Percentiles rank a stretch among this genome's conserved stretches.
phyloP scores from a whole-genome alignment of 352 stramenopile genomes.

The Phytopythium sindhum region DNA sequence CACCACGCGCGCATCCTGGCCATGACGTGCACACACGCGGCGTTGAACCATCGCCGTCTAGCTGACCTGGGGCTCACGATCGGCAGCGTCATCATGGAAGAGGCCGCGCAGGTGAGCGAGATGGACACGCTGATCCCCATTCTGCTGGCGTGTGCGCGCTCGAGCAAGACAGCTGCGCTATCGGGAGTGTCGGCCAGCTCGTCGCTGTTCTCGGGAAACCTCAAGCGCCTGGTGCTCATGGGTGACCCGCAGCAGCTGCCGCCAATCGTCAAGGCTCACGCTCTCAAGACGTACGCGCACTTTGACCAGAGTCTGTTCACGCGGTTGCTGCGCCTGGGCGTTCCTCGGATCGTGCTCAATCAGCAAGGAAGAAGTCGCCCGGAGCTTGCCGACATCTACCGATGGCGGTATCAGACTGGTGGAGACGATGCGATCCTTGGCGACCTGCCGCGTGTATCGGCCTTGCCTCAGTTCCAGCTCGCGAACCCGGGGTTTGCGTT shows the following conservation, averaged over 20 bases:
- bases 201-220: slow-evolving; percentile 10
- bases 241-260: slow-evolving; percentile 93
- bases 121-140: slow-evolving; percentile 92
- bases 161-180: not conserved
- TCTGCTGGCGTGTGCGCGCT: slow-evolving; percentile 69
- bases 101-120: slow-evolving; percentile 94
- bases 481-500: slow-evolving; percentile 90
- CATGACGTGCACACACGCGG: slow-evolving; percentile 96
- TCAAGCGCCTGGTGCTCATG: slow-evolving; percentile 95
- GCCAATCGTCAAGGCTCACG: slow-evolving; percentile 87
- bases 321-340: slow-evolving; percentile 91
- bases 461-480: slow-evolving; percentile 25
- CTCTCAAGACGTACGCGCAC: slow-evolving; percentile 86
- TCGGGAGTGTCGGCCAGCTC: slow-evolving; percentile 7
- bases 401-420: slow-evolving; percentile 58
- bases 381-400: slow-evolving; percentile 88
- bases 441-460: slow-evolving; percentile 24
- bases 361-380: slow-evolving; percentile 81
- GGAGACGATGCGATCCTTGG: slow-evolving; percentile 12
- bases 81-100: slow-evolving; percentile 93
- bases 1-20: slow-evolving; percentile 94
- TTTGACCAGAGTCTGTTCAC: slow-evolving; percentile 96
- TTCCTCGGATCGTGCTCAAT: slow-evolving; percentile 90
- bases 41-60: slow-evolving; percentile 84
- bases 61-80: slow-evolving; percentile 79